phyloP scores from a whole-genome alignment of 1,284 basidiomycete species.

The Fomitopsis palustris region DNA sequence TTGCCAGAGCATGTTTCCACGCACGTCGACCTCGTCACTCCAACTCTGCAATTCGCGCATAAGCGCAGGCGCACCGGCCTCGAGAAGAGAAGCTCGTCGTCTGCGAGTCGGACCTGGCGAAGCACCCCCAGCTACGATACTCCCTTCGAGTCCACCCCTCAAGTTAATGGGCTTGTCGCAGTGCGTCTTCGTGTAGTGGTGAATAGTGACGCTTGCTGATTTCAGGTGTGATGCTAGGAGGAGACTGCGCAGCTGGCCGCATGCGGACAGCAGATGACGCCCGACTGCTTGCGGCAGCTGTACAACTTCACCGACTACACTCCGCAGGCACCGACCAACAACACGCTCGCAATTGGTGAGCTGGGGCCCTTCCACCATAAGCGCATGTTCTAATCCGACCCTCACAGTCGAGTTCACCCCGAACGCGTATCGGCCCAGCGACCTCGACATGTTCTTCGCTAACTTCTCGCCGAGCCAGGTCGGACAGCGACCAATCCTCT shows the following conservation, averaged over 20 bases:
- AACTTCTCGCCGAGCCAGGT: conserved; percentile 32
- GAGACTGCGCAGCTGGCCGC: conserved; percentile 13
- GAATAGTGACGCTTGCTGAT: conserved; percentile 35
- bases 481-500: conserved; percentile 24
- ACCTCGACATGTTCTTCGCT: conserved; percentile 41
- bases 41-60: conserved; percentile 22
- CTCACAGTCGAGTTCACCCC: conserved; percentile 46
- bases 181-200: background rate
- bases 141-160: conserved; percentile 9
- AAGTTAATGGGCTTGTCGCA: conserved; percentile 8
- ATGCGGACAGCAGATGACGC: conserved; percentile 46
- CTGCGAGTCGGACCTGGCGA: background rate
- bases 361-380: conserved; percentile 23
- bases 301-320: conserved; percentile 47
- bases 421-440: conserved; percentile 37
- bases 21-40: conserved; percentile 21
- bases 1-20: conserved; percentile 19
- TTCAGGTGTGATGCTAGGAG: conserved; percentile 37
- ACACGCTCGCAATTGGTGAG: conserved; percentile 51
- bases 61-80: conserved; percentile 9
- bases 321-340: conserved; percentile 38
- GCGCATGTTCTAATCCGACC: conserved; percentile 23
- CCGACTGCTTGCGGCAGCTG: conserved; percentile 47
- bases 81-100: background rate
- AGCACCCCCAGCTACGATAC: conserved; percentile 7